Conservation (phyloP, 129 eudicot genomes). For the Erigeron canadensis region DNA sequence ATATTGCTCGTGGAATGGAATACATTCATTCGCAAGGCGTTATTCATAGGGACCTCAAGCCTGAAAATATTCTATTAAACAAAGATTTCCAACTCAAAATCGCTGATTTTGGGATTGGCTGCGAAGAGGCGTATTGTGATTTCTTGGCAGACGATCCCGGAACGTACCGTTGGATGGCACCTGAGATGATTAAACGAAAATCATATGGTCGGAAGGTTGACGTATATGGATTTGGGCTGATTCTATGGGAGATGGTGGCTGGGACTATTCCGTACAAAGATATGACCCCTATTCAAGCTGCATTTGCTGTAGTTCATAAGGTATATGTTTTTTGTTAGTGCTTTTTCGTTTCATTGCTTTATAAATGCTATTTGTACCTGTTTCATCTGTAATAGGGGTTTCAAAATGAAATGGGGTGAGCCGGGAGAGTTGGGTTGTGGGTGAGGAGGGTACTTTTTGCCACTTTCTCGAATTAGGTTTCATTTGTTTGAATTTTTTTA, state of each 20-base stretch:
- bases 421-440: neutral
- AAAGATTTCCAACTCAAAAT: constrained; percentile 68
- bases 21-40: constrained; percentile 87
- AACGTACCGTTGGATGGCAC: constrained; percentile 99
- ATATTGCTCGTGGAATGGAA: constrained; percentile 91
- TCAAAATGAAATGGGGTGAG: no score
- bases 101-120: constrained; percentile 95
- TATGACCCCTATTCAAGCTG: constrained; percentile 92
- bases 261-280: constrained; percentile 93
- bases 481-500: no score
- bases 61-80: constrained; percentile 76
- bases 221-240: constrained; percentile 89
- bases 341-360: neutral
- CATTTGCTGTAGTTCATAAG: constrained; percentile 94
- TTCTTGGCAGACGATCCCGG: constrained; percentile 86
- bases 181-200: constrained; percentile 91
- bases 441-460: neutral
- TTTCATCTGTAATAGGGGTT: neutral
- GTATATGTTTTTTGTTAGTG: constrained; percentile 31
- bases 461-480: no score
- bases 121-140: constrained; percentile 77
- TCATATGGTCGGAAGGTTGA: constrained; percentile 87
- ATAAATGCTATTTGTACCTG: neutral
- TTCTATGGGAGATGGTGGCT: constrained; percentile 90
- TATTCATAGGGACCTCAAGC: constrained; percentile 90